Evolutionary conservation across 1,284 basidiomycete species (phyloP), one percentile per base, ranked within the genome.

Genomic region (Irpex lacteus): DNA sequence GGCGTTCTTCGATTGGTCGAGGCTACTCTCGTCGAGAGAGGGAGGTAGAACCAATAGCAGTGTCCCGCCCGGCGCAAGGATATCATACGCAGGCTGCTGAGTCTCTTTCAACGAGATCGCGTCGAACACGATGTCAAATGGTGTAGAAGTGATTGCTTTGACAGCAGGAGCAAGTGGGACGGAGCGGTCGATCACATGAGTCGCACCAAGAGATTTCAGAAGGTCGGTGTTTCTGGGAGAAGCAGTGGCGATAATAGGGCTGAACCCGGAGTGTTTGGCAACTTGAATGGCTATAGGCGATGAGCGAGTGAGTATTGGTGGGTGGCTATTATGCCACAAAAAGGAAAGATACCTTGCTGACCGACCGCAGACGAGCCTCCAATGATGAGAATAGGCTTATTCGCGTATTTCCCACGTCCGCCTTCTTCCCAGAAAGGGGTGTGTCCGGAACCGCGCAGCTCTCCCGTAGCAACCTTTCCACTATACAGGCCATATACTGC

Each of bases 151-250:
- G 59, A 67, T 67, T 36, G 52, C 26, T 32, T 36, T 37, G 1
- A 67, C 58, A 11, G 62, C 58, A 15, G 21, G n/a, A 5, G 61
- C 37, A 3, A 63, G 47, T 8, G 57, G 53, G 8, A 21, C 38
- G 38, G 18, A 40, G 4, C 68, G 59, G 62, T 70, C 79, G 63
- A 85, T 69, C 63, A 82, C 72, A 61, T 81, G 78, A 0, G 81
- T 81, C 0, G 83, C 84, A 1, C 85, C 84, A n/a, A 84, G 75
- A 1, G 76, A 76, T 67, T 81, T 81, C 65, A 85, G 75, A 65
- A 71, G 74, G 0, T 70, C 76, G 1, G 70, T 68, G 68, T 85
- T 80, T 63, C 77, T 75, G 6, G 73, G 63, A 8, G 82, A 85
- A 5, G 81, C 75, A 5, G 82, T 83, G 11, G 81, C 75, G 64